A percentile compares a stretch with the other conserved stretches of the same genome.
Evolutionary conservation across 2,329 filamentous ascomycete genomes (phyloP).

Genomic region (Neopestalotiopsis rosae): DNA sequence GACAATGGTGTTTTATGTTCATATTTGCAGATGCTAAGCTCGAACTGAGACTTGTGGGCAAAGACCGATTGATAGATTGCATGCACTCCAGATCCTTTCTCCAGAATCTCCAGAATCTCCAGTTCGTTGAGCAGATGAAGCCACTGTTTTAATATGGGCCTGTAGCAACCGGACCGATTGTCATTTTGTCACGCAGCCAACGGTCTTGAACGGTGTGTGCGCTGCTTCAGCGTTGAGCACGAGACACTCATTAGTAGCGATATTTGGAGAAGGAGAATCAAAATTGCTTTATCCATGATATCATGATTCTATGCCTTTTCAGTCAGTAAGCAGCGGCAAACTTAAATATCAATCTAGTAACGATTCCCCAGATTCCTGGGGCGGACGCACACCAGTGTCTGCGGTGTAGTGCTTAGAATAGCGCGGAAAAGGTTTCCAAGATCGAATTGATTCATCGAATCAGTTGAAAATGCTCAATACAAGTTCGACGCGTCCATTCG

Average conservation of each 20-base stretch:
- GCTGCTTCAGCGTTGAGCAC: not conserved
- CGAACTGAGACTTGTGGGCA: not conserved
- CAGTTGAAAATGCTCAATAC: too few relatives aligned
- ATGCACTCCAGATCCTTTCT: constrained; percentile 1
- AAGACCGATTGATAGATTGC: not conserved
- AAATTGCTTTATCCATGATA: not conserved
- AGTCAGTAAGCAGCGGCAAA: constrained; percentile 6
- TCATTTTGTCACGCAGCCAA: not conserved
- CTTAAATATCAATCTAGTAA: not conserved
- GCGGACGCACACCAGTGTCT: too few relatives aligned
- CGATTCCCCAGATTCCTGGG: not conserved
- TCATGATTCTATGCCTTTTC: not conserved
- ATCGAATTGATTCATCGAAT: not conserved
- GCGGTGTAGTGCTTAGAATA: not conserved
- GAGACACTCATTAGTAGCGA: not conserved
- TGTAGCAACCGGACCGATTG: constrained; percentile 8
- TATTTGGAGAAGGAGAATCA: not conserved
- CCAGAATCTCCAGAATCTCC: not conserved
- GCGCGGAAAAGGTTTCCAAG: not conserved
- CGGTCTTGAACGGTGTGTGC: not conserved
- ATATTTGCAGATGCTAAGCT: not conserved
- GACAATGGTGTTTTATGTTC: not conserved
- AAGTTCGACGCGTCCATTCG: too few relatives aligned
- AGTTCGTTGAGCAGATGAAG: not conserved
- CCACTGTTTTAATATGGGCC: not conserved